phyloP scores from a whole-genome alignment of 345 rosid species.

The Dipteronia sinensis region DNA sequence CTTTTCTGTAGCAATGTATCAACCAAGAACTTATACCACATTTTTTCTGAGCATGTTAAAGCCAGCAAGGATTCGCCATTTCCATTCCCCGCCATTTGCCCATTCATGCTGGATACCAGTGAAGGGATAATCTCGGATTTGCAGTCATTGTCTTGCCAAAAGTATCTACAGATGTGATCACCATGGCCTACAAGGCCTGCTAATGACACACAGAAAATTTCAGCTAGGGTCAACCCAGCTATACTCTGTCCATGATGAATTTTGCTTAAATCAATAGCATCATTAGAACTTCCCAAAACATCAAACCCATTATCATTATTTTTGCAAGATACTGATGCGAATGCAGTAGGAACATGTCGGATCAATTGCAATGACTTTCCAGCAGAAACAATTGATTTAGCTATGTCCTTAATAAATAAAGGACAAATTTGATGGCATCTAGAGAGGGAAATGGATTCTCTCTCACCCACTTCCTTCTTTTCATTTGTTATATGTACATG shows the following conservation, averaged over 20 bases:
- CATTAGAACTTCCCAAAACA: conserved; percentile 34
- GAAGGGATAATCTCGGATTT: conserved; percentile 41
- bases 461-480: conserved; percentile 49
- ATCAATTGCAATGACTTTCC: conserved; percentile 96
- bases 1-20: conserved; percentile 47
- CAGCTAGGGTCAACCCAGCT: conserved; percentile 71
- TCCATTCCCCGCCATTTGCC: conserved; percentile 27
- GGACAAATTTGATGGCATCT: conserved; percentile 61
- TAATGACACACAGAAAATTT: conserved; percentile 72
- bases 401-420: conserved; percentile 69
- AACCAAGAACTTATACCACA: conserved; percentile 58
- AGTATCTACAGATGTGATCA: conserved; percentile 63
- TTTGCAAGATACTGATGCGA: conserved; percentile 35
- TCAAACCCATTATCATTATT: conserved; percentile 31
- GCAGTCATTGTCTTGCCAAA: conserved; percentile 45
- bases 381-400: conserved; percentile 84
- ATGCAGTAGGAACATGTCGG: conserved; percentile 57
- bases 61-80: conserved; percentile 37
- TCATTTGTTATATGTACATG: conserved; percentile 29
- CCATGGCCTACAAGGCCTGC: conserved; percentile 81
- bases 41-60: conserved; percentile 48
- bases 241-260: conserved; percentile 33
- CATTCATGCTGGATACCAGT: conserved; percentile 32
- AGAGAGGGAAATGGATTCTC: conserved; percentile 42
- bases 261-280: conserved; percentile 21